Base-by-base conservation (phyloP, 441 rosid species). In the Gossypium trilobum region DNA sequence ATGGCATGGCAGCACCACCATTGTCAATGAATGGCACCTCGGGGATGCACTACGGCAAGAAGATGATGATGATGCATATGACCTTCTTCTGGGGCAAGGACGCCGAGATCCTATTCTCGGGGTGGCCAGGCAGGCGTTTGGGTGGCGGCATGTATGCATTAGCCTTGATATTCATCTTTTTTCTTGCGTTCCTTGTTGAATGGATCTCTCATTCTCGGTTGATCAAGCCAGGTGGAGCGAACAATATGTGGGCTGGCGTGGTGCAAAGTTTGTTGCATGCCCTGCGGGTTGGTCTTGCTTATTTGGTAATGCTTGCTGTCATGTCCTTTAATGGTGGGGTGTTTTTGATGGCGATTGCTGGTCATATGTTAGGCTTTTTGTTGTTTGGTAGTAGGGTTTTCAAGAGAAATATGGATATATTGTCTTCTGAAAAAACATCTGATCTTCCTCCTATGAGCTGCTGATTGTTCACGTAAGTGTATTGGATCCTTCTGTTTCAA, bases 271-370 rank as follows among this genome's bases (percentile, higher is more conserved):
- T 68, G 1, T 19, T 82, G 78, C 79, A 88, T 66, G 73, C 82
- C 0, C 0, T 87, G 0, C 76, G 82, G 66, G 74, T 82, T 27
- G 78, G 86, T 0, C 69, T 85, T 31, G 82, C 79, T 31, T 83
- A 83, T 54, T 48, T 79, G 59, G 86, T 85, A 13, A 86, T 86
- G 92, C 80, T 86, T 17, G 85, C 88, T 1, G 50, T 87, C 25
- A 87, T 89, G 93, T 89, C 91, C 1, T 87, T 87, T 29, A 89
- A 89, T 42, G 83, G 76, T 0, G 93, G 89, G 3, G 84, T 84
- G 64, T 83, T 84, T 27, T 10, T 85, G 5, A 82, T 19, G 5
- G 88, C 89, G 2, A 81, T 85, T 4, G 83, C 75, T 5, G 89
- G 91, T 0, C 87, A 78, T 63, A 59, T 76, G 27, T 20, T 83